Conservation (phyloP, 148 eudicot species). For the Dysphania ambrosioides region DNA sequence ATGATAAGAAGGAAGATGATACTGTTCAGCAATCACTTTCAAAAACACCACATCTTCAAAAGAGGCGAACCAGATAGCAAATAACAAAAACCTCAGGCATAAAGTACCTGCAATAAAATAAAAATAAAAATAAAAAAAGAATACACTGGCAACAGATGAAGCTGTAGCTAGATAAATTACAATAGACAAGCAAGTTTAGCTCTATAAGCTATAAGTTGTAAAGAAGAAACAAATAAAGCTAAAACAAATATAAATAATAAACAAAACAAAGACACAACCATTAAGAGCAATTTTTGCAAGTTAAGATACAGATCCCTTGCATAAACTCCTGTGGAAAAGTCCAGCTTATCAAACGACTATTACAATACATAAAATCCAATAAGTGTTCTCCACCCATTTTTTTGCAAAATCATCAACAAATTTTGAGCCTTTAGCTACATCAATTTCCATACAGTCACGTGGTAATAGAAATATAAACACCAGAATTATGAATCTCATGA, state of each 20-base stretch:
- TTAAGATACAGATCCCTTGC: neutral
- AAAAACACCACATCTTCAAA: conserved; percentile 39
- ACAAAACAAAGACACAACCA: neutral
- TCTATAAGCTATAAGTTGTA: too few relatives aligned
- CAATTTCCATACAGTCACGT: neutral
- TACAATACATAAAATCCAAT: conserved; percentile 1
- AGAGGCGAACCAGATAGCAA: conserved; percentile 47
- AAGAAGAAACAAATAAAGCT: too few relatives aligned
- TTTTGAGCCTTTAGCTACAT: neutral
- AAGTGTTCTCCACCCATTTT: neutral
- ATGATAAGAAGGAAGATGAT: conserved; percentile 35
- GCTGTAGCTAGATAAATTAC: neutral
- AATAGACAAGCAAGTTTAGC: neutral
- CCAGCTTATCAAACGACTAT: neutral
- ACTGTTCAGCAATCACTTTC: conserved; percentile 36
- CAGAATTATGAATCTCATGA: too few relatives aligned
- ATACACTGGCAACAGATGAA: neutral
- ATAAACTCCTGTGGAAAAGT: neutral
- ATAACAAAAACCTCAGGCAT: conserved; percentile 43
- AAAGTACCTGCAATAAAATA: conserved; percentile 59
- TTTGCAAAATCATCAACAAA: neutral
- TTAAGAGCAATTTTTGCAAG: neutral
- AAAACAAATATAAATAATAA: neutral
- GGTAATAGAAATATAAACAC: neutral
- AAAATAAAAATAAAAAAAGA: too few relatives aligned